Base-by-base conservation (phyloP, 345 rosid species). In the Diplotaxis tenuifolia region DNA sequence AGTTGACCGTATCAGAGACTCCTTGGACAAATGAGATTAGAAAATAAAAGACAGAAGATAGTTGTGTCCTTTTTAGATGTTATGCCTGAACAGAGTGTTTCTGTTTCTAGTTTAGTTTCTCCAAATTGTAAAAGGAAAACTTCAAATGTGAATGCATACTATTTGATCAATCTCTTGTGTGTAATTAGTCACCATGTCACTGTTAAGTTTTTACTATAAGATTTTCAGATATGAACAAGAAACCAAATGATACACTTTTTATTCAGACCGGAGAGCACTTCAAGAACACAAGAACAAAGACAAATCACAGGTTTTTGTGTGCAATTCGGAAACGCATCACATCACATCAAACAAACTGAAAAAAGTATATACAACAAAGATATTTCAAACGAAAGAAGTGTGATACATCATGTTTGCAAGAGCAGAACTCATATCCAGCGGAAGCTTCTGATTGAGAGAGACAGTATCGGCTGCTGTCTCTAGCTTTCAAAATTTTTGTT, bases 351-450 rank as follows among this genome's bases (percentile, higher is more conserved):
- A 45, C 21, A 11, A 47, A 57, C 68, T 28, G 64, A 38, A 59
- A 12, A 45, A 19, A 45, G 25, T 20, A 25, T 10, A 23, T n/a
- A 67, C n/a, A 23, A 67, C 53, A 74, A 47, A 36, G 25, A 68
- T 29, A 19, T 25, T 52, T 81, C 68, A 81, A 67, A 81, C 69
- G 0, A 71, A 42, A 59, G 78, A 78, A 29, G 68, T 78, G 58
- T 75, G 76, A 65, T 72, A 64, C 22, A 82, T 79, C 82, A 79
- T 75, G 16, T 79, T 72, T 38, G 78, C 78, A 2, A 82, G 78
- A 58, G 78, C 82, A 45, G 66, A 75, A 65, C 67, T 42, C 82
- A 82, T 75, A 68, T 82, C 78, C 36, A 75, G 56, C 73, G 75
- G 71, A 71, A 75, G 80, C 50, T 50, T 31, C 57, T 72, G 80